Evolutionary conservation across 1,284 basidiomycete species (phyloP).

Genomic region (Uromyces viciae-fabae): DNA sequence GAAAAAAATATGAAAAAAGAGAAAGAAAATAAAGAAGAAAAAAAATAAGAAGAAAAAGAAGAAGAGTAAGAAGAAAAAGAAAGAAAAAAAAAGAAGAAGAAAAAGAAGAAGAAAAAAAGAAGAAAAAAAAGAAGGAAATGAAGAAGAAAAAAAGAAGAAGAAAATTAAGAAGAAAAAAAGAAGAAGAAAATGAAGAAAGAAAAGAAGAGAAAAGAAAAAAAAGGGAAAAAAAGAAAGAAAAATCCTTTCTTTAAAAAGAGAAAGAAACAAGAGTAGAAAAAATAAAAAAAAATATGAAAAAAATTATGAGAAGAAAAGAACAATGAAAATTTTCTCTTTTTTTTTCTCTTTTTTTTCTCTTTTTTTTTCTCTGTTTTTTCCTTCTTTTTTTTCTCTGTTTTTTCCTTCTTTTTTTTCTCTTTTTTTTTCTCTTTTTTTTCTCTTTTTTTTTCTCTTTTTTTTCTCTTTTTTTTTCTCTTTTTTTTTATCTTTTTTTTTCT

Average conservation of each 20-base stretch:
- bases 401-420: too few species aligned
- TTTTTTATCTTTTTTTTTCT: too few species aligned
- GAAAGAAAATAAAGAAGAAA: neutral
- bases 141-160: neutral
- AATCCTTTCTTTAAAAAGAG: too few species aligned
- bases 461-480: too few species aligned
- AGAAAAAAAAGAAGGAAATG: neutral
- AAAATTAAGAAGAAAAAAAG: neutral
- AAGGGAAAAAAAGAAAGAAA: constrained; percentile 63
- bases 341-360: too few species aligned
- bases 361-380: too few species aligned
- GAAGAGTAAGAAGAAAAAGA: neutral
- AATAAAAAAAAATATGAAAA: neutral
- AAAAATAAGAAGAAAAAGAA: neutral
- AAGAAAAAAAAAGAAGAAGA: neutral
- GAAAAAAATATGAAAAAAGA: neutral
- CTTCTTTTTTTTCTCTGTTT: too few species aligned
- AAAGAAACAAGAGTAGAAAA: constrained; percentile 37
- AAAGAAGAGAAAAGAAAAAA: neutral
- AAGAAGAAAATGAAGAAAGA: neutral
- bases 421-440: too few species aligned
- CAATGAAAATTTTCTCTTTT: too few species aligned
- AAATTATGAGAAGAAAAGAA: neutral
- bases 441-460: too few species aligned
- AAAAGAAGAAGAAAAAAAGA: neutral